Conservation (phyloP, 768 basidiomycete genomes). For the Baorangia bicolor region DNA sequence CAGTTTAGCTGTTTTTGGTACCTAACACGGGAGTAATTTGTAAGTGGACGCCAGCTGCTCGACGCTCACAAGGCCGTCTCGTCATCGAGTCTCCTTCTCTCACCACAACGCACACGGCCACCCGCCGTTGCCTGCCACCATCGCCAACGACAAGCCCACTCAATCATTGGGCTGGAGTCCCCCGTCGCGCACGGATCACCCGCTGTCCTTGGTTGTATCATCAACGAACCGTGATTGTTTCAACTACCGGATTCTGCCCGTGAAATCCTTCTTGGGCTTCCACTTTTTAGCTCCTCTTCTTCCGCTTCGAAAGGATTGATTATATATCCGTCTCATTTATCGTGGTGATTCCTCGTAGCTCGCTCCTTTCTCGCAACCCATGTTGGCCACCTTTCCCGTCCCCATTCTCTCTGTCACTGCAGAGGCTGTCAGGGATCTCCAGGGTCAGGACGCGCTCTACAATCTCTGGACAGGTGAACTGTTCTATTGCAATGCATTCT, state of each 20-base stretch:
- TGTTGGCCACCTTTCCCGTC: conserved; percentile 53
- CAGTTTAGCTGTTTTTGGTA: conserved; percentile 1
- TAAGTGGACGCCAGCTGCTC: conserved; percentile 15
- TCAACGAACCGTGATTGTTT: conserved; percentile 31
- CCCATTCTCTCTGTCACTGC: conserved; percentile 67
- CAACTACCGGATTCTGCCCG: conserved; percentile 16
- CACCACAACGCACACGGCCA: conserved; percentile 16
- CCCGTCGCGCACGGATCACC: conserved; percentile 21
- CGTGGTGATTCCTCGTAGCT: background rate
- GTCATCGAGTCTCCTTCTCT: conserved; percentile 21
- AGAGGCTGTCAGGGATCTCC: conserved; percentile 65
- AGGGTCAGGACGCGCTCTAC: conserved; percentile 64
- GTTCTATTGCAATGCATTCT: background rate
- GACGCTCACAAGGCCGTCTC: conserved; percentile 18
- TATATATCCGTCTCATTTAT: conserved; percentile 19
- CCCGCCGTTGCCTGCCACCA: conserved; percentile 1
- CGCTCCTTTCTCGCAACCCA: conserved; percentile 27
- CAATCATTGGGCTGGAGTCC: background rate
- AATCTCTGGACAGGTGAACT: conserved; percentile 65
- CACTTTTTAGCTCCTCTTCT: conserved; percentile 16
- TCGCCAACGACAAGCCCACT: conserved; percentile 7
- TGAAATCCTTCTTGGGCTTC: conserved; percentile 12
- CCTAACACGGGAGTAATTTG: conserved; percentile 24
- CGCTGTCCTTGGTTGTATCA: conserved; percentile 24
- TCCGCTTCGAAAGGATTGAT: conserved; percentile 15